Base-by-base conservation (phyloP, 2,329 filamentous ascomycete species). In the Penicillium sp. region DNA sequence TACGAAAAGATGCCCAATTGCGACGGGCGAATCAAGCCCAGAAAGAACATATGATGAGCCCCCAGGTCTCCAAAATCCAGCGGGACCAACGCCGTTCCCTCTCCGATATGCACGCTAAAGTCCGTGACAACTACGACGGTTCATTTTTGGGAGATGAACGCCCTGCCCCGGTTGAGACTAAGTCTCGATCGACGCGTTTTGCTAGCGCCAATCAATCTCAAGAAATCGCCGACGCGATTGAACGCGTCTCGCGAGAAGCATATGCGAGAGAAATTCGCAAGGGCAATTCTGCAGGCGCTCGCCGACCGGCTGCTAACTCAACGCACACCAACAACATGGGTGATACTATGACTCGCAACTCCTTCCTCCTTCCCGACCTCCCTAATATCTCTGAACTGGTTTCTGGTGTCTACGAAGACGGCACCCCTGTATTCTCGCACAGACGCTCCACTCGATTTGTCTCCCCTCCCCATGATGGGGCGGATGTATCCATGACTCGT, bases 331-430 rank as follows among this genome's bases (percentile, higher is more conserved):
- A 69, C 27, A 71, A 69, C 21, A 72, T 75, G 26, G 77, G 78
- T 3, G 78, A 78, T 48, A 84, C 78, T 58, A 75, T 76, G 58
- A 86, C 84, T 19, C 78, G 79, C 39, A 82, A 84, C 57, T 87
- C 85, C 0, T 87, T 87, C 66, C 77, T 84, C 49, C 76, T 88
- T 4, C 85, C 85, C 2, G 83, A 87, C 60, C 74, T 86, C 45
- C 81, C 83, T 8, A 85, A 87, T 62, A 78, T 87, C 56, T 86
- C 84, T 6, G 84, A 87, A 64, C 76, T 87, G 29, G 80, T 87
- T 11, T 85, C 84, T 22, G 84, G 83, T 52, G 76, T 82, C 8
- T 84, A 82, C 60, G 79, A 82, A 56, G 81, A 85, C 61, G 82
- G 82, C 13, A 85, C 83, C 1, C 83, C 84, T 0, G 78, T 84